These are phyloP conservation scores for Penicillium sp. DNA, from an alignment of 2,329 filamentous ascomycete genomes.

Conservation along the genomic window DNA sequence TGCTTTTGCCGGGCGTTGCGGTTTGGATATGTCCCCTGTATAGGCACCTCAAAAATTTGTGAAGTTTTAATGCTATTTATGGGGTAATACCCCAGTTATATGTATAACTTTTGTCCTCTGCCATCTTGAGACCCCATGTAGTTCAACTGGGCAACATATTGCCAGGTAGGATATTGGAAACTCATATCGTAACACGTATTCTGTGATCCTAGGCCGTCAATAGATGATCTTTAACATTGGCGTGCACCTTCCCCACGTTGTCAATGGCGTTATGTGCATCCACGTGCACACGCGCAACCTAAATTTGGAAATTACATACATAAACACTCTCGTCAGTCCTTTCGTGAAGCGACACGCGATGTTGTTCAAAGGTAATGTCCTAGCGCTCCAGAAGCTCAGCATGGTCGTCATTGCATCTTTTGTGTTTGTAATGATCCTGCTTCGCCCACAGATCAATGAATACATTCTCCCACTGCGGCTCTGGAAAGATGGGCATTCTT, in stretches of 20 bases:
- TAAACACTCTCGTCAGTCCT: not conserved
- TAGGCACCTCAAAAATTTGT: slow-evolving; percentile 30
- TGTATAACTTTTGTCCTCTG: not conserved
- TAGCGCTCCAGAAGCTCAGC: not conserved
- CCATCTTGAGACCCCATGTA: not conserved
- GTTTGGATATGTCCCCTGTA: slow-evolving; percentile 30
- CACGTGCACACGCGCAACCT: not conserved
- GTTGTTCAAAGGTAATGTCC: not conserved
- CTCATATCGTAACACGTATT: not conserved
- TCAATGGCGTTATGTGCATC: not conserved
- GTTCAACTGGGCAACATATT: not conserved
- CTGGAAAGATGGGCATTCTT: not conserved
- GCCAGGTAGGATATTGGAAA: not conserved
- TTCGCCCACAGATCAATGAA: not conserved
- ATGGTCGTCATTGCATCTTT: not conserved
- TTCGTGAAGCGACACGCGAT: not conserved
- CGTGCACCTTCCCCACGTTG: not conserved
- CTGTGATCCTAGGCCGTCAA: not conserved
- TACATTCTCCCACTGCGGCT: not conserved
- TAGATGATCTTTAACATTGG: not conserved
- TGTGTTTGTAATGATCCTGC: not conserved
- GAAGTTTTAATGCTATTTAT: slow-evolving; percentile 14
- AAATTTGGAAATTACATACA: no score
- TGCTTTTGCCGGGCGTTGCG: slow-evolving; percentile 22
- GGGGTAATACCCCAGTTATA: slow-evolving; percentile 4